These are phyloP conservation scores for Trifolium subterraneum DNA, from an alignment of 306 rosid species.

Conservation along the genomic window DNA sequence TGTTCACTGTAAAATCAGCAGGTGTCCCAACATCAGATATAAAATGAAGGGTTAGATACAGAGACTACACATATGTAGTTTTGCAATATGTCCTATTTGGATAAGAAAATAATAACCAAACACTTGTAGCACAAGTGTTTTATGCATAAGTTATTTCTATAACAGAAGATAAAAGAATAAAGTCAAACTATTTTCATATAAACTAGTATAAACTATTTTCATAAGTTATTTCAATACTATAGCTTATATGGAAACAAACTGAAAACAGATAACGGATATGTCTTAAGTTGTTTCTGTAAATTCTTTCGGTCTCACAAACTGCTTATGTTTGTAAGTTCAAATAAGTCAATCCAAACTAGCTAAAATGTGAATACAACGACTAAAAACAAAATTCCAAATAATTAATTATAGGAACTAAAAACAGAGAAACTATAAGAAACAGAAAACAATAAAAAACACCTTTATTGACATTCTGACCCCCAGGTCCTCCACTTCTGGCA, in stretches of 20 bases:
- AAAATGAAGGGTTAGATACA: background rate
- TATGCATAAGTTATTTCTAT: background rate
- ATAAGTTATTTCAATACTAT: too few species aligned
- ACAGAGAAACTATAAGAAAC: background rate
- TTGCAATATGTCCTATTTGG: background rate
- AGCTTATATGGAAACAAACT: background rate
- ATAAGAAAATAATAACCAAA: too few species aligned
- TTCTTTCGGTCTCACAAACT: too few species aligned
- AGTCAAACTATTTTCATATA: background rate
- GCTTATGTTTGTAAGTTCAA: too few species aligned
- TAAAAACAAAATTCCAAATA: too few species aligned
- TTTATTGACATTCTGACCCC: conserved; percentile 96
- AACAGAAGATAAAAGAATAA: background rate
- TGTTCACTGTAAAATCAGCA: conserved; percentile 69
- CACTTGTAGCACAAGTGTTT: background rate
- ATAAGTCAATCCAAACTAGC: too few species aligned
- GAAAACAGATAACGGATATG: background rate
- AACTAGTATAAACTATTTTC: too few species aligned
- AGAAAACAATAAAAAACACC: conserved; percentile 42
- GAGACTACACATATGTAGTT: background rate
- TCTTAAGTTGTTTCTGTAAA: too few species aligned
- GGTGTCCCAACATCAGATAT: background rate
- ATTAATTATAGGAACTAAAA: background rate
- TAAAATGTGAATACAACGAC: too few species aligned
- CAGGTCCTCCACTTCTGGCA: conserved; percentile 98